Evolutionary conservation across 2,329 filamentous ascomycete genomes (phyloP), one percentile per base, ranked within the genome.

Genomic region (Pseudogymnoascus pannorum): DNA sequence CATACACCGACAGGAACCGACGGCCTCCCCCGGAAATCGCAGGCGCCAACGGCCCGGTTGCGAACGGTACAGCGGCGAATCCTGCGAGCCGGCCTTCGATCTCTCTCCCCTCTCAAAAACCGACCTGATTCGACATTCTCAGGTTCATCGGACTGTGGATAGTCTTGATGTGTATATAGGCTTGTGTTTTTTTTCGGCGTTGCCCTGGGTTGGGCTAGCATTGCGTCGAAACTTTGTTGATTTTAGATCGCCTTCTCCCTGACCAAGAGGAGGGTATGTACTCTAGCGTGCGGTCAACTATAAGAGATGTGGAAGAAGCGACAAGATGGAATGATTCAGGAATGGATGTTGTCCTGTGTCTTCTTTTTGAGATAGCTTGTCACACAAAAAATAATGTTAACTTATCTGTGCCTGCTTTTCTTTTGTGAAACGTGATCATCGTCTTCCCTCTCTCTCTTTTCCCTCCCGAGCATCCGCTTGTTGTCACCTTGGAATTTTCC

Each of bases 391-490:
- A 51, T 54, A 54, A 54, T 54, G 44, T 54, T 54, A 54, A 40
- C 57, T 58, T 40, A 58, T 58, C 57, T 58, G 44, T 54, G 44
- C 57, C 35, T 58, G 57, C 31, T 58, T 20, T 58, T 58, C 57
- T 58, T 58, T 3, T 58, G 57, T 38, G 57, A 22, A 35, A 35
- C 35, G 57, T 38, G 31, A 18, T 38, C 57, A 26, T 58, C 57
- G 31, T 58, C 57, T 18, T 58, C 57, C 35, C 57, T 58, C 20
- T 40, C 57, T 58, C 57, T 38, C 29, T 58, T 58, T 22, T 58
- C 35, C 35, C 16, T 57, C 51, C 64, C 65, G 62, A 71, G 72
- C 72, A 74, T 75, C 65, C 66, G 68, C 62, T 67, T 71, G 58
- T 72, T 71, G 65, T 60, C 66, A 58, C 62, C 67, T 4, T 60